Base-by-base conservation (phyloP, 208 protist genomes). In the Trypanosoma lewisi region DNA sequence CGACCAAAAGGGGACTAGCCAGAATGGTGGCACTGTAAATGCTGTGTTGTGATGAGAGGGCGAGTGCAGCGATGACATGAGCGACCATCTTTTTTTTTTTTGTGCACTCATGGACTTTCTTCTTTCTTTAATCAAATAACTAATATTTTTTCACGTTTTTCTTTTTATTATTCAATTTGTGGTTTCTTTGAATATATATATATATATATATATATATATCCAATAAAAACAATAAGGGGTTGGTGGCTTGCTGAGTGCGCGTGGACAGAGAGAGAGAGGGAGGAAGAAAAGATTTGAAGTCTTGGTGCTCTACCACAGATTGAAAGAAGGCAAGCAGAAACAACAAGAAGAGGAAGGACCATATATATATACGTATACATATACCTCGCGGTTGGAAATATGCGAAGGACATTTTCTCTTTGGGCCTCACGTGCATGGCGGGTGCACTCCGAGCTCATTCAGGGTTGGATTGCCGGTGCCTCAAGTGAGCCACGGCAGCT, bases 391-490 rank as follows among this genome's bases (percentile, higher is more conserved):
- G 30, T 19, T 21, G 21, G 39, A 33, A 27, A 25, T 8, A 72
- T 65, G 58, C 56, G 42, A 28, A 51, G 51, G 25, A 61, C 49
- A 23, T 23, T 55, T 5, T 47, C 41, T 45, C 30, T 23, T 34
- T 57, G 25, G 34, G n/a, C 69, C 16, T 85, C 79, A 2, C 27
- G 53, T 14, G 59, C 71, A 27, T 91, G 84, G 81, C 72, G 77
- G 7, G 70, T 76, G 28, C 84, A 91, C 65, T 80, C 78, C 7
- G 80, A 85, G 71, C 78, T 82, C 44, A 62, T 91, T 12, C 83
- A 88, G 53, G 48, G 55, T 6, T 87, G 78, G 76, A 69, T 87
- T 62, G 79, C 82, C 1, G 52, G 41, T n/a, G 54, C 79, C 23
- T 27, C 58, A 0, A 70, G 48, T 39, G 75, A 83, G 44, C n/a